phyloP scores from a whole-genome alignment of 2,329 filamentous ascomycete species.

The Fusarium sp. region DNA sequence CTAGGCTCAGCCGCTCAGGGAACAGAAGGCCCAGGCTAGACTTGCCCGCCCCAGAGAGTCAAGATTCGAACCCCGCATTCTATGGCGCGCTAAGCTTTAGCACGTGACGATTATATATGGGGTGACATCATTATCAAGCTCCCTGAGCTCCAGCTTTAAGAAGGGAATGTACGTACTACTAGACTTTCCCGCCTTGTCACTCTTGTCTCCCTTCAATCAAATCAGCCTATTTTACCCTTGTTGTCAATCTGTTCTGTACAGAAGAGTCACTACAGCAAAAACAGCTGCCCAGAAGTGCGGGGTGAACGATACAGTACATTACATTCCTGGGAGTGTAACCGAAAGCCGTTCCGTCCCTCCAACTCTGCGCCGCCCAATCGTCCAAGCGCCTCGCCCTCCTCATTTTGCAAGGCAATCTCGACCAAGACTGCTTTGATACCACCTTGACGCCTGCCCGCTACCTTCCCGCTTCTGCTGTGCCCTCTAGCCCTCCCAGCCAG shows the following conservation, averaged over 20 bases:
- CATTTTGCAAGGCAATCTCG: slow-evolving; percentile 41
- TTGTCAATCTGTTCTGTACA: slow-evolving; percentile 7
- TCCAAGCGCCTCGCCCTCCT: slow-evolving; percentile 34
- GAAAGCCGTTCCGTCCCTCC: slow-evolving; percentile 47
- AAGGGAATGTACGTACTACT: slow-evolving; percentile 45
- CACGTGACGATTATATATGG: slow-evolving; percentile 39
- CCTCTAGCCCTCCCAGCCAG: slow-evolving; percentile 39
- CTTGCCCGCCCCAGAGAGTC: slow-evolving; percentile 19
- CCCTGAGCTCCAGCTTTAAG: slow-evolving; percentile 45
- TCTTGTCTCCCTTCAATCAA: slow-evolving; percentile 21
- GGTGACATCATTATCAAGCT: slow-evolving; percentile 47
- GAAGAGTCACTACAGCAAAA: slow-evolving; percentile 12
- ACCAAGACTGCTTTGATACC: slow-evolving; percentile 29
- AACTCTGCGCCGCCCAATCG: slow-evolving; percentile 40
- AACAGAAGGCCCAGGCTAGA: slow-evolving; percentile 23
- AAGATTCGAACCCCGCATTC: slow-evolving; percentile 45
- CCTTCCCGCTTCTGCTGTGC: slow-evolving; percentile 43
- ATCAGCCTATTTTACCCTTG: slow-evolving; percentile 41
- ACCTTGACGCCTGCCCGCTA: slow-evolving; percentile 26
- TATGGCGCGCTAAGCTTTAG: slow-evolving; percentile 37
- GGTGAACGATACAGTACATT: slow-evolving; percentile 33
- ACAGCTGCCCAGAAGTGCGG: slow-evolving; percentile 41
- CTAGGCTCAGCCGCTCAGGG: slow-evolving; percentile 15
- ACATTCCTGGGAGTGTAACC: slow-evolving; percentile 42
- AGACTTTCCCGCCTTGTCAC: slow-evolving; percentile 22